Evolutionary conservation across 441 rosid species (phyloP), one percentile per base, ranked within the genome.

Genomic region (Croton setiger): DNA sequence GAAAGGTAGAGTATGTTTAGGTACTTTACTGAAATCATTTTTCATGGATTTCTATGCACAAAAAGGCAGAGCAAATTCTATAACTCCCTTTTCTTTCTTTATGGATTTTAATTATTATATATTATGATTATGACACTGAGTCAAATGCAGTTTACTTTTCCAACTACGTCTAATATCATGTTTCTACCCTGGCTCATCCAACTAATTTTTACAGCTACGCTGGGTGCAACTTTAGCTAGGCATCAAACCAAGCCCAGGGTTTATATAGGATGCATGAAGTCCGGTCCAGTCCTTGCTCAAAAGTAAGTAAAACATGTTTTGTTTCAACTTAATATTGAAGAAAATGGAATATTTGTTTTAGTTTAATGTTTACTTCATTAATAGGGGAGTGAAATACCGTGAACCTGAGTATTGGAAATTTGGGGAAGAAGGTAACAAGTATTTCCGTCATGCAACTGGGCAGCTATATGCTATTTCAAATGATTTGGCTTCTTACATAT

Each of bases 341-440:
- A 41, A 23, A 43, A 37, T 15, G 21, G 21, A 39, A 20, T 3
- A 7, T 52, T 11, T 21, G 12, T 54, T 31, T 44, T 43, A 43
- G 10, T 63, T 73, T 23, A 39, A 47, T 60, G 51, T 18, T 27
- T 36, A 6, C 53, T 58, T 66, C 36, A 35, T 76, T 52, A 35
- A 45, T 66, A 90, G 98, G 82, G 96, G 97, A 79, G 96, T 90
- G 78, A 90, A 89, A 77, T 92, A 92, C 79, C 96, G 88, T 49
- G 97, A 93, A 74, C 98, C 97, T 4, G 98, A 93, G 82, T 80
- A 86, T 73, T 93, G 98, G 98, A 93, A 93, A 82, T 93, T 93
- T 64, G 96, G 97, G 61, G 98, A 87, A 74, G 86, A 74, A 59
- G 98, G 98, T 71, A 93, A 90, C 86, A 90, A 78, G 71, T 93